These are phyloP conservation scores for Senna tora DNA, from an alignment of 306 rosid species.

Conservation along the genomic window DNA sequence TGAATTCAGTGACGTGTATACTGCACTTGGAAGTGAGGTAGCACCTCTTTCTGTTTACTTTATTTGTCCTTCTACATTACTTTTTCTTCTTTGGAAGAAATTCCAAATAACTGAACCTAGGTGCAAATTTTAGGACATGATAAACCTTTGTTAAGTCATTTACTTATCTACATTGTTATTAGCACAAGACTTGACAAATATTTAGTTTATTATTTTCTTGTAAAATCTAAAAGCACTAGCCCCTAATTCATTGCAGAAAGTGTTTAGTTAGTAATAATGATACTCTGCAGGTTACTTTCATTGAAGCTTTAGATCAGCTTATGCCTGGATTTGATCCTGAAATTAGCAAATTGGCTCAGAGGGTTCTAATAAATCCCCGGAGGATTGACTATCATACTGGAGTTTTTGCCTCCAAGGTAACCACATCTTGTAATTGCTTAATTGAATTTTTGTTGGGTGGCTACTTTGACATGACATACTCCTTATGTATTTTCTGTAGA, in stretches of 20 bases:
- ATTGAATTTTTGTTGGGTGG: conserved; percentile 17
- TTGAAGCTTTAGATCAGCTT: conserved; percentile 97
- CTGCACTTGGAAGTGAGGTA: conserved; percentile 99
- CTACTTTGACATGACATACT: conserved; percentile 23
- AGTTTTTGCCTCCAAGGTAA: conserved; percentile 95
- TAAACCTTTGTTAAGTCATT: conserved; percentile 1
- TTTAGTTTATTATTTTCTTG: conserved; percentile 15
- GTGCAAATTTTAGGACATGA: conserved; percentile 3
- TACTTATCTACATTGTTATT: background rate
- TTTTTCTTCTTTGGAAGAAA: background rate
- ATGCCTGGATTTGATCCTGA: conserved; percentile 99
- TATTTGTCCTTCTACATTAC: conserved; percentile 4
- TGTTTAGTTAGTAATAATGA: conserved; percentile 30
- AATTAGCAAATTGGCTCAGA: conserved; percentile 95
- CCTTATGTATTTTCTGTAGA: conserved; percentile 50
- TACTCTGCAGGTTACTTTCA: conserved; percentile 82
- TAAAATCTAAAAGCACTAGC: conserved; percentile 20
- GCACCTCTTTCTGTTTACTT: conserved; percentile 29
- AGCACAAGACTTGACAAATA: conserved; percentile 3
- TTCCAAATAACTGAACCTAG: conserved; percentile 23
- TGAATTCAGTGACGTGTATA: conserved; percentile 97
- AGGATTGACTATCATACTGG: conserved; percentile 92
- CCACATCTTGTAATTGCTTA: conserved; percentile 35
- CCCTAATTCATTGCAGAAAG: conserved; percentile 22
- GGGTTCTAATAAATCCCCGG: conserved; percentile 92